Percentiles rank a stretch among this genome's conserved stretches.
These are phyloP conservation scores for Penicillium coffeae DNA, from an alignment of 495 filamentous ascomycete species.

Conservation along the genomic window DNA sequence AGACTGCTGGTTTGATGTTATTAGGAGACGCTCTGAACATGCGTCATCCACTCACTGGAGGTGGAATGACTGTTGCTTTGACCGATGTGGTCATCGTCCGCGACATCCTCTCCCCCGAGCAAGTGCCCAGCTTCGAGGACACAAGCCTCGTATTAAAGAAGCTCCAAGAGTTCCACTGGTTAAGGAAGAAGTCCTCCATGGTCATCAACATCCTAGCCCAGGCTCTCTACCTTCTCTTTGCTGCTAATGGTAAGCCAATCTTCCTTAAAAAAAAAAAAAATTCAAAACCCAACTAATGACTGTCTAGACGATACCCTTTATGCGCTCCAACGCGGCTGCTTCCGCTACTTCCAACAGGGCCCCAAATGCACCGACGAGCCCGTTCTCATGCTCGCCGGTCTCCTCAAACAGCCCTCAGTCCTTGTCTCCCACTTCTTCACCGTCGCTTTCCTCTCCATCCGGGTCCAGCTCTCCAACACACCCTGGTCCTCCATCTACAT, in stretches of 20 bases:
- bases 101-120: constrained; percentile 61
- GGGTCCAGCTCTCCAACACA: constrained; percentile 59
- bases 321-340: constrained; percentile 86
- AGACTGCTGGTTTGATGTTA: constrained; percentile 70
- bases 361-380: constrained; percentile 63
- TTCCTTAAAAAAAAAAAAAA: too few species aligned
- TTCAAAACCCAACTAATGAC: constrained; percentile 63
- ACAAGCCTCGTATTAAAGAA: constrained; percentile 58
- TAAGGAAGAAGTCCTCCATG: constrained; percentile 70
- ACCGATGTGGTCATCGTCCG: constrained; percentile 79
- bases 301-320: constrained; percentile 72
- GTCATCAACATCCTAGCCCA: constrained; percentile 96
- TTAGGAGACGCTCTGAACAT: constrained; percentile 94
- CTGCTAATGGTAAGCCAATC: constrained; percentile 72
- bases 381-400: constrained; percentile 75
- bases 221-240: constrained; percentile 86
- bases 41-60: constrained; percentile 91
- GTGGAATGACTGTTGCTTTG: constrained; percentile 93
- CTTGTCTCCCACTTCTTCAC: constrained; percentile 92
- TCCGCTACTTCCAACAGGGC: constrained; percentile 84
- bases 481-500: constrained; percentile 58
- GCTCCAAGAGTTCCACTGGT: constrained; percentile 81
- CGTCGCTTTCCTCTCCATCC: constrained; percentile 85
- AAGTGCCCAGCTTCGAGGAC: constrained; percentile 66
- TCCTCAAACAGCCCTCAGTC: constrained; percentile 71